phyloP scores from a whole-genome alignment of 2,329 filamentous ascomycete species.

The Davidsoniella virescens region DNA sequence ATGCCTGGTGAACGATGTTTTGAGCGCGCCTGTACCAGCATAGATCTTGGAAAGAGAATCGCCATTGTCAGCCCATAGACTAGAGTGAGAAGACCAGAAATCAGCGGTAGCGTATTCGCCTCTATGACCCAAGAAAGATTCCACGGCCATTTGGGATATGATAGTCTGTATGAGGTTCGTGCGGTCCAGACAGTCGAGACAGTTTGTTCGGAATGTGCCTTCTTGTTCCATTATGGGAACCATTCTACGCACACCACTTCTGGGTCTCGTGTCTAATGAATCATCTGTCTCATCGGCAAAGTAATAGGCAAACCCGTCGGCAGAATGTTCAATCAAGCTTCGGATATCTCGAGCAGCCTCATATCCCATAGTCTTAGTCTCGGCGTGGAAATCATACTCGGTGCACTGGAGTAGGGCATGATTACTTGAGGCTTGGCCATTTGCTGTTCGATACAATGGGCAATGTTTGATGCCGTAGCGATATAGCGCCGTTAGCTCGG shows the following conservation, averaged over 20 bases:
- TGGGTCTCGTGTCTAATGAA: conserved; percentile 24
- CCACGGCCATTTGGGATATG: conserved; percentile 83
- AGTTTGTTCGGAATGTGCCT: conserved; percentile 92
- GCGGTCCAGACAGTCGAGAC: conserved; percentile 84
- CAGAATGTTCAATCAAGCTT: conserved; percentile 59
- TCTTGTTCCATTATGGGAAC: conserved; percentile 76
- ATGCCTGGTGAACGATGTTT: conserved; percentile 83
- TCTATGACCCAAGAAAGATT: conserved; percentile 63
- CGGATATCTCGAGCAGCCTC: conserved; percentile 79
- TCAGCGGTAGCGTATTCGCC: conserved; percentile 55
- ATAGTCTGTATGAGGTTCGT: conserved; percentile 95
- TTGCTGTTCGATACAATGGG: conserved; percentile 43
- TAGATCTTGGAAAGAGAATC: conserved; percentile 91
- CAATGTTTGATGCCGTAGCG: conserved; percentile 60
- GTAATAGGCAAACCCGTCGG: conserved; percentile 85
- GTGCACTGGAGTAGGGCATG: conserved; percentile 65
- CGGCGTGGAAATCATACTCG: conserved; percentile 92
- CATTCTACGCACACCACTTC: conserved; percentile 23
- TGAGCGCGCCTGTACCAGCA: conserved; percentile 86
- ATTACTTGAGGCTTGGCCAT: conserved; percentile 26
- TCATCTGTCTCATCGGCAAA: conserved; percentile 58
- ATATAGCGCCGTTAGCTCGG: conserved; percentile 68
- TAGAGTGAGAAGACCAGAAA: conserved; percentile 85
- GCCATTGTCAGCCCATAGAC: conserved; percentile 92
- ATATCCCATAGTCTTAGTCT: conserved; percentile 77